Evolutionary conservation across 257 asterid species (phyloP).

Genomic region (Capsicum rhomboideum): DNA sequence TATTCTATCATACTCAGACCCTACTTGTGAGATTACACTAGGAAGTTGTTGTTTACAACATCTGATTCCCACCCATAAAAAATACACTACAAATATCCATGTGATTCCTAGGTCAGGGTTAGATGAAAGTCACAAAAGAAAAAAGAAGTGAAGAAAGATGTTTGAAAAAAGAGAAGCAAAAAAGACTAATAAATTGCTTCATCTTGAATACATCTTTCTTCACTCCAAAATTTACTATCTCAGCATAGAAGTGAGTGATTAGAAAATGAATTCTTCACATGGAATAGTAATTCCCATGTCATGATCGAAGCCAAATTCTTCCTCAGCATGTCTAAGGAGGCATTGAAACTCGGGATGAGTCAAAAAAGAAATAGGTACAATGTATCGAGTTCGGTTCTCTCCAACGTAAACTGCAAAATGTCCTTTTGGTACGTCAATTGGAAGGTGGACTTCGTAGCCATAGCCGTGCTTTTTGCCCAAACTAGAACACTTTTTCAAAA

Average conservation of each 20-base stretch:
- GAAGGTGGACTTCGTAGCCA: neutral
- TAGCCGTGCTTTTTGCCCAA: neutral
- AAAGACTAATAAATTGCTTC: neutral
- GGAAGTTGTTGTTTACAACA: no score
- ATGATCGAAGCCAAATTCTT: slow-evolving; percentile 9
- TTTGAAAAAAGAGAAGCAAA: slow-evolving; percentile 13
- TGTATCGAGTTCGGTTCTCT: neutral
- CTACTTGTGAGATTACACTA: no score
- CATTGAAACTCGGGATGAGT: slow-evolving; percentile 3
- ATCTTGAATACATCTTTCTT: slow-evolving; percentile 14
- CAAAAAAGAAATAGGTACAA: neutral
- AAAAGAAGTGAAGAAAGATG: slow-evolving; percentile 4
- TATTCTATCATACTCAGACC: no score
- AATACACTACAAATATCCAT: neutral
- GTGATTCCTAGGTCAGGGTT: neutral
- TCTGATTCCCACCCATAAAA: neutral
- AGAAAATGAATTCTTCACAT: neutral
- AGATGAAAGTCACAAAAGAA: neutral
- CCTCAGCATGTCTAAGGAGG: neutral
- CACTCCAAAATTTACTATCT: neutral
- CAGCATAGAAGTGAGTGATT: neutral
- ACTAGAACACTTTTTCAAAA: slow-evolving; percentile 1
- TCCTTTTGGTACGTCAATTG: neutral
- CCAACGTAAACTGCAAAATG: slow-evolving; percentile 8
- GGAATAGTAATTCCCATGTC: slow-evolving; percentile 7